phyloP scores from a whole-genome alignment of 176 grass and related monocot genomes.

The Eragrostis curvula region DNA sequence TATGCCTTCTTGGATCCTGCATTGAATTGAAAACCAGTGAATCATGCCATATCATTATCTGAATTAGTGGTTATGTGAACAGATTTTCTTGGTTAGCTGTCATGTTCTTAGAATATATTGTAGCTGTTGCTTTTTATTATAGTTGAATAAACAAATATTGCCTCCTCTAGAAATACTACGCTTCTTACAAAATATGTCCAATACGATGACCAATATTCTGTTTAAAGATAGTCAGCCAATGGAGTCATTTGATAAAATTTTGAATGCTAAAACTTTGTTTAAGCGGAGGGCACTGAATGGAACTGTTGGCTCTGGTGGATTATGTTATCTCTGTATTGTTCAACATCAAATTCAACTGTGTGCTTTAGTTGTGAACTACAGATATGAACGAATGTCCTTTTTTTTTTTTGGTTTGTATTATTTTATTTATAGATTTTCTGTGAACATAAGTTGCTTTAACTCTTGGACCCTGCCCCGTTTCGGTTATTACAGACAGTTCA shows the following conservation, averaged over 20 bases:
- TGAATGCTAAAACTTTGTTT: background rate
- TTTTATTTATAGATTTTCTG: background rate
- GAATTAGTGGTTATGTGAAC: background rate
- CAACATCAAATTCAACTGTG: background rate
- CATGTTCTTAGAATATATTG: conserved; percentile 12
- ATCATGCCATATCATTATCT: background rate
- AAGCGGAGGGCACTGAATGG: background rate
- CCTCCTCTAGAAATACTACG: conserved; percentile 3
- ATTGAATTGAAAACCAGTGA: background rate
- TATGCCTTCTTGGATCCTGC: background rate
- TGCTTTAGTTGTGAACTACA: conserved; percentile 14
- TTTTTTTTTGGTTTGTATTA: background rate
- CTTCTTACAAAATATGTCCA: background rate
- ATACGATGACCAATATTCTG: conserved; percentile 1
- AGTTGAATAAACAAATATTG: conserved; percentile 5
- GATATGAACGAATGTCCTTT: background rate
- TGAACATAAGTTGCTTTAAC: background rate
- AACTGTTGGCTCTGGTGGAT: conserved; percentile 1
- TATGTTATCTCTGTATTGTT: background rate
- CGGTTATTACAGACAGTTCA: background rate
- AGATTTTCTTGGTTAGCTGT: background rate
- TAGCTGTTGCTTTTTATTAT: background rate
- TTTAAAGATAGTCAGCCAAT: background rate
- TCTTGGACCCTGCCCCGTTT: background rate
- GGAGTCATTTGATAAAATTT: background rate